phyloP scores from a whole-genome alignment of 2,329 filamentous ascomycete genomes.

The Emergomyces orientalis region DNA sequence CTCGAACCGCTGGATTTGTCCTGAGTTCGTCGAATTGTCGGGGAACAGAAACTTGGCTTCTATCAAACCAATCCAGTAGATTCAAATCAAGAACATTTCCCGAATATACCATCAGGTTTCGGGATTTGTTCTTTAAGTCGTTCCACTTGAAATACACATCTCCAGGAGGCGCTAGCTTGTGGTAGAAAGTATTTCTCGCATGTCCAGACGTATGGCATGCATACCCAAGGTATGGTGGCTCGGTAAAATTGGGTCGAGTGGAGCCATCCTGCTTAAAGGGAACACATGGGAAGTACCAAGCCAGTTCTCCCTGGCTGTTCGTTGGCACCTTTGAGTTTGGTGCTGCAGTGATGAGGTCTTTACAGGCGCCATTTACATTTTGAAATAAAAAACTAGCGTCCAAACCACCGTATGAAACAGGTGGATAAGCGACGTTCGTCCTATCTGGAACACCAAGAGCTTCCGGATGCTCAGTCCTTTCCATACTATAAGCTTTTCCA shows the following conservation, averaged over 20 bases:
- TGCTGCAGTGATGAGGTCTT: slow-evolving; percentile 69
- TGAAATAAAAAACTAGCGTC: slow-evolving; percentile 97
- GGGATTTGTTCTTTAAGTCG: slow-evolving; percentile 76
- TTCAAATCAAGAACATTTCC: slow-evolving; percentile 87
- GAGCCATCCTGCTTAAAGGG: slow-evolving; percentile 92
- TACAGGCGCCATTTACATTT: slow-evolving; percentile 96
- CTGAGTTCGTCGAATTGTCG: slow-evolving; percentile 70
- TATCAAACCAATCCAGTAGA: slow-evolving; percentile 83
- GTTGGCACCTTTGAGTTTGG: slow-evolving; percentile 68
- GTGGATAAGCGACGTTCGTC: slow-evolving; percentile 77
- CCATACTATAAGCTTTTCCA: slow-evolving; percentile 78
- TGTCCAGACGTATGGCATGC: slow-evolving; percentile 69
- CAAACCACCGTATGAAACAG: slow-evolving; percentile 70
- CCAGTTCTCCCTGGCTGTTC: slow-evolving; percentile 62
- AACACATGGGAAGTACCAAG: slow-evolving; percentile 94
- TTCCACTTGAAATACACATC: slow-evolving; percentile 97
- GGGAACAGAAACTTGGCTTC: slow-evolving; percentile 65
- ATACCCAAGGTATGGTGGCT: slow-evolving; percentile 72
- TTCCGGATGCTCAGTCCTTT: slow-evolving; percentile 64
- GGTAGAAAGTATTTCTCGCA: slow-evolving; percentile 67
- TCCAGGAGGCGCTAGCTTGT: slow-evolving; percentile 54
- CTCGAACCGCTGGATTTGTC: slow-evolving; percentile 60
- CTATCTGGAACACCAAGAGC: slow-evolving; percentile 66
- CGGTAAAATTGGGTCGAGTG: slow-evolving; percentile 61
- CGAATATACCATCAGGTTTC: slow-evolving; percentile 90